Conservation (phyloP, 768 basidiomycete genomes). For the Rhizopogon vulgaris region DNA sequence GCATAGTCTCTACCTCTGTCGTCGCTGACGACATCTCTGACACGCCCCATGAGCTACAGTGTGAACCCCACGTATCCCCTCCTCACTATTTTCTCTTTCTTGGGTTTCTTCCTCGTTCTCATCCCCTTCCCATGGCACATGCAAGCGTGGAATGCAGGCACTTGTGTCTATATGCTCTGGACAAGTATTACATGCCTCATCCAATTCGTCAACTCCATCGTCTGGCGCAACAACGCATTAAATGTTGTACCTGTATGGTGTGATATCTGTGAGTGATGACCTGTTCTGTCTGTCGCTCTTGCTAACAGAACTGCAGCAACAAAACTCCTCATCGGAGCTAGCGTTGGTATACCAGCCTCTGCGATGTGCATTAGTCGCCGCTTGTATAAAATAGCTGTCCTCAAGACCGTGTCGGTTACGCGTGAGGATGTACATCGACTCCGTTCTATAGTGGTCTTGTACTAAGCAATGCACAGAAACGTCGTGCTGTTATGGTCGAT, state of each 20-base stretch:
- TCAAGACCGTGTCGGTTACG: slow-evolving; percentile 18
- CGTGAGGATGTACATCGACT: slow-evolving; percentile 26
- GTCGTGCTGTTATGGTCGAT: slow-evolving; percentile 27
- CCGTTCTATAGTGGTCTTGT: neutral
- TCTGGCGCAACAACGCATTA: slow-evolving; percentile 60
- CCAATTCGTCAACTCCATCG: slow-evolving; percentile 56
- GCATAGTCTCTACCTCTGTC: neutral
- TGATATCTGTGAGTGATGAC: slow-evolving; percentile 36
- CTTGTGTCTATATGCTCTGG: slow-evolving; percentile 71
- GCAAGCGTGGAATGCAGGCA: slow-evolving; percentile 69
- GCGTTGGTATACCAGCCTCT: slow-evolving; percentile 38
- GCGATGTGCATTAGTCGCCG: no score
- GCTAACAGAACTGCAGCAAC: slow-evolving; percentile 31
- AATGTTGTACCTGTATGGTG: slow-evolving; percentile 60
- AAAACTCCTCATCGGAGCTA: slow-evolving; percentile 38
- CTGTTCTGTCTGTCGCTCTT: neutral
- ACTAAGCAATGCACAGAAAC: slow-evolving; percentile 19
- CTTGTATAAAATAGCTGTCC: no score
- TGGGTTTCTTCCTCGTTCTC: slow-evolving; percentile 33
- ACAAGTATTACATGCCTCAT: slow-evolving; percentile 50
- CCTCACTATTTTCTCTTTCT: slow-evolving; percentile 32
- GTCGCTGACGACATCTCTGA: no score
- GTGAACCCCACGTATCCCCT: slow-evolving; percentile 22
- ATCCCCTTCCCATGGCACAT: slow-evolving; percentile 54
- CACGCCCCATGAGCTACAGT: slow-evolving; percentile 5